Evolutionary conservation across 1,139 yeast genomes (phyloP).

Genomic region (Insectozyma bohioensis): DNA sequence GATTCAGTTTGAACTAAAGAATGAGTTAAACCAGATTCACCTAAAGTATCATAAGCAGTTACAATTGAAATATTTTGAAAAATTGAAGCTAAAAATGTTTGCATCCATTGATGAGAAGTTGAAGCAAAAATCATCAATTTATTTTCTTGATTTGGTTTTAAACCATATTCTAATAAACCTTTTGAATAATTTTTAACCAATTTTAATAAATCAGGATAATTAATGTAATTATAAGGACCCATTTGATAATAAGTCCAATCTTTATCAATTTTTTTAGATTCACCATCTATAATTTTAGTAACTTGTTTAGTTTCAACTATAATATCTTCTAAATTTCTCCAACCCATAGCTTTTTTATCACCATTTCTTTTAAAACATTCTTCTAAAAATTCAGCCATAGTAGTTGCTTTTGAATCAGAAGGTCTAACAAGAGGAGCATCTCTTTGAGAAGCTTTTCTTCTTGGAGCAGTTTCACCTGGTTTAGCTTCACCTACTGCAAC

Average conservation of each 20-base stretch:
- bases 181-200: conserved; percentile 60
- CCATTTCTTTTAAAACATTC: conserved; percentile 65
- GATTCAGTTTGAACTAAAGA: conserved; percentile 82
- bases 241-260: conserved; percentile 86
- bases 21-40: conserved; percentile 87
- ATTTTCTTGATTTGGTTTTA: conserved; percentile 59
- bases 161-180: conserved; percentile 76
- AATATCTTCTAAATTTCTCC: conserved; percentile 72
- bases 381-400: conserved; percentile 67
- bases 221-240: conserved; percentile 65
- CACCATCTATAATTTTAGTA: conserved; percentile 76
- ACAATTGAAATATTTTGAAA: conserved; percentile 83
- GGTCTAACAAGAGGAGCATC: conserved; percentile 61
- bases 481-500: conserved; percentile 81
- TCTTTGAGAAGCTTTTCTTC: conserved; percentile 67
- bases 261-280: conserved; percentile 69
- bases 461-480: conserved; percentile 88
- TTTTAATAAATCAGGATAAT: conserved; percentile 56
- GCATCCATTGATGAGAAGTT: conserved; percentile 89
- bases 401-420: conserved; percentile 54
- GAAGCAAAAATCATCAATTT: conserved; percentile 82
- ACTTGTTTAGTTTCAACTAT: conserved; percentile 77
- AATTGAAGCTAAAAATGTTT: conserved; percentile 74
- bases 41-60: conserved; percentile 96
- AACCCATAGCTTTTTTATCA: conserved; percentile 62